Base-by-base conservation (phyloP, 129 eudicot genomes). In the Oenanthe sinensis region DNA sequence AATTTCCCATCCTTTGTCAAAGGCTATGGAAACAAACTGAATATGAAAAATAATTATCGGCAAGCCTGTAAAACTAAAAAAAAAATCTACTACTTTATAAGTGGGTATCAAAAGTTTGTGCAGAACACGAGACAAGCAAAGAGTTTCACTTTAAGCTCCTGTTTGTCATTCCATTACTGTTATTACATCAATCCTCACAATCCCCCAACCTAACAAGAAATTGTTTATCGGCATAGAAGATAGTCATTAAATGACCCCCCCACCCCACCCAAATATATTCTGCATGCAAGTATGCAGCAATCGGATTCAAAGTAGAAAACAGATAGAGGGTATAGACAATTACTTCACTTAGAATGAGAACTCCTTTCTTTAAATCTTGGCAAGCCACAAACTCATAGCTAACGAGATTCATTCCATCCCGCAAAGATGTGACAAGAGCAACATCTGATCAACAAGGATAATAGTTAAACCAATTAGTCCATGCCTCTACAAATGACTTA, bases 391-490 rank as follows among this genome's bases (percentile, higher is more conserved):
- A 95, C 86, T 94, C 96, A 77, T 88, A 90, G 85, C 97, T 90
- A 77, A 91, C 98, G 58, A 91, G 93, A 87, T 94, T 94, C 98
- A 94, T 94, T 76, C 98, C 97, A 78, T 94, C 98, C 74, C 96
- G 85, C 87, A 94, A 87, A 74, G 98, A 91, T 76, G 97, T 90
- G 72, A 94, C 96, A 42, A 94, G 92, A 65, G 97, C 93, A 78
- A 94, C 69, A 90, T 91, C 97, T 91, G 86, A 22, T 22, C 14
- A 80, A 37, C 73, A 42, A 45, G 24, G 9, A 40, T 40, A 8
- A 9, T 22, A 1, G 65, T 58, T 58, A 58, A 10, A 76, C 5
- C 11, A 20, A 19, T 76, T 60, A 54, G 30, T 15, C 28, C 36
- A 8, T 8, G 17, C n/a, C 26, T 46, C 47, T 54, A 46, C 20